Base-by-base conservation (phyloP, 441 rosid genomes). In the Populus hybrid region DNA sequence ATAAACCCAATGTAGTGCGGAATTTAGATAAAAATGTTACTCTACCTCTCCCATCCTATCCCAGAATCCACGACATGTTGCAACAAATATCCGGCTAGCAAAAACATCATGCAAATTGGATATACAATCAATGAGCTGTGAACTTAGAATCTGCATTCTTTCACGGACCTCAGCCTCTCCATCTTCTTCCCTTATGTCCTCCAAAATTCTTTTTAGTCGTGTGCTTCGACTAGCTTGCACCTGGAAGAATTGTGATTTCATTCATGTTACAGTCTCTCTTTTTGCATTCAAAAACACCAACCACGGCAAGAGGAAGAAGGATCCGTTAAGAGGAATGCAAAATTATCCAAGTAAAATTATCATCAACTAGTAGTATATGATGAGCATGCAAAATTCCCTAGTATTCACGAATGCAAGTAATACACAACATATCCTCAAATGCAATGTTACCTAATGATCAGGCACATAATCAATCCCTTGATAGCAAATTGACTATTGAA, bases 41-140 rank as follows among this genome's bases (percentile, higher is more conserved):
- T 76, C 71, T 71, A 94, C 98, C 91, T 94, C 97, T 74, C 98
- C 99, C 97, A 93, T 92, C 84, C 93, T 87, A 80, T 97, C 99
- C 99, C 99, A 97, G 77, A 93, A 89, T 73, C 94, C 95, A 46
- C 98, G 94, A 82, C 94, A 90, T 30, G 87, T 85, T 71, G 99
- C 91, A 11, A 94, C 89, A 79, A 97, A 97, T 78, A 97, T 92
- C 85, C 86, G 81, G 76, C 90, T 90, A 40, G 94, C 83, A 78
- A 92, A 97, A 74, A 91, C 93, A 70, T 88, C 93, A 16, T 94
- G 97, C 81, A 97, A 81, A 82, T 93, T 97, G 71, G 94, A 84
- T 80, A 93, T 88, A 14, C 92, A 90, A 66, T 93, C 97, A 6
- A 82, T 86, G 32, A 92, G 87, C 68, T 93, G 99, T 38, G 83